phyloP scores from a whole-genome alignment of 495 filamentous ascomycete genomes.

The Hypomontagnella monticulosa region DNA sequence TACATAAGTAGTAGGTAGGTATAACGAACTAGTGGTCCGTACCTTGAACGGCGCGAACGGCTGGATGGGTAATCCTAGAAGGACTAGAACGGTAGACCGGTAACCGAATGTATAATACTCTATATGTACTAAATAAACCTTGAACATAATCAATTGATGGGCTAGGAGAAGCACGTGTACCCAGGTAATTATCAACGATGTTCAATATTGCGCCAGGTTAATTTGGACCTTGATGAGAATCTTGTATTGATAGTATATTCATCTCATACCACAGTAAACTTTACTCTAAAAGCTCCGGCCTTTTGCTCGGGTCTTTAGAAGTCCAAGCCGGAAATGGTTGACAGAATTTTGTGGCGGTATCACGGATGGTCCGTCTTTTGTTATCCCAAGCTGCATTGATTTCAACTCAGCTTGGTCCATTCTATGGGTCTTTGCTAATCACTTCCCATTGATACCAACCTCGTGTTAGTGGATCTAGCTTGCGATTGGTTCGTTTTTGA shows the following conservation, averaged over 20 bases:
- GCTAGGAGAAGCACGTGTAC: too few species aligned
- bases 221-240: background rate
- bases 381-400: constrained; percentile 17
- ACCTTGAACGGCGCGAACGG: constrained; percentile 20
- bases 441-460: constrained; percentile 32
- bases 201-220: background rate
- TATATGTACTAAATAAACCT: background rate
- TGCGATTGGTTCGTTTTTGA: constrained; percentile 30
- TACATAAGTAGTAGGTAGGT: background rate
- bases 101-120: constrained; percentile 7
- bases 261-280: too few species aligned
- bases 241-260: background rate
- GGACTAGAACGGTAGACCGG: background rate
- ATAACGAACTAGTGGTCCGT: constrained; percentile 14
- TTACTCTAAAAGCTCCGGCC: background rate
- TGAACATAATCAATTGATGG: background rate
- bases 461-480: constrained; percentile 38
- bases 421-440: constrained; percentile 27
- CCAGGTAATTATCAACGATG: background rate
- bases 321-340: background rate
- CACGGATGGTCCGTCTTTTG: background rate
- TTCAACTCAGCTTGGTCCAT: constrained; percentile 22
- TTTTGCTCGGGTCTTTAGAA: background rate
- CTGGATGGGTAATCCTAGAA: constrained; percentile 29
- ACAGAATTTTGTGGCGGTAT: background rate